phyloP scores from a whole-genome alignment of 331 rosid genomes.

The Telfairia occidentalis region DNA sequence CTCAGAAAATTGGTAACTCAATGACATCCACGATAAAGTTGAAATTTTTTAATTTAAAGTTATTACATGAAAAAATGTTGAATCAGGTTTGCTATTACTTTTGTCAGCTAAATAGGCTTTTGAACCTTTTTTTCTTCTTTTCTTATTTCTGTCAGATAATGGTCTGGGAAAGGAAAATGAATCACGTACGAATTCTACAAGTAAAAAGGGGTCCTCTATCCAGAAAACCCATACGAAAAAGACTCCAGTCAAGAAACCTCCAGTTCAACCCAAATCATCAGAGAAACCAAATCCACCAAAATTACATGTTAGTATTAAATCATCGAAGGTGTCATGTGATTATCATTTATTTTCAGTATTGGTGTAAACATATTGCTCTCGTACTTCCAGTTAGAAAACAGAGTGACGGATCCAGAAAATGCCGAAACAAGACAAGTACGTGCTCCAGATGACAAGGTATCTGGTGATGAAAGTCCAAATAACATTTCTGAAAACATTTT shows the following conservation, averaged over 20 bases:
- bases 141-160: constrained; percentile 36
- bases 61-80: not conserved
- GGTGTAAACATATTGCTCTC: constrained; percentile 14
- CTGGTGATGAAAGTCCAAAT: constrained; percentile 56
- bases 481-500: constrained; percentile 53
- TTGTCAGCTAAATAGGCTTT: not conserved
- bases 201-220: constrained; percentile 25
- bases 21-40: constrained; percentile 10
- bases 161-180: constrained; percentile 54
- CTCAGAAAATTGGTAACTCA: constrained; percentile 24
- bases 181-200: constrained; percentile 23
- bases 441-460: constrained; percentile 17
- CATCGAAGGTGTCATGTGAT: not conserved
- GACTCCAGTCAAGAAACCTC: constrained; percentile 34
- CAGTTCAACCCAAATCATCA: constrained; percentile 29
- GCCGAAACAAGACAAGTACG: constrained; percentile 25
- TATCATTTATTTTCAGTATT: not conserved
- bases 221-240: constrained; percentile 16
- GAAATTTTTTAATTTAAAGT: constrained; percentile 28
- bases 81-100: not conserved
- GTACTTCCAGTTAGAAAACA: constrained; percentile 40
- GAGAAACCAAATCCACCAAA: constrained; percentile 36
- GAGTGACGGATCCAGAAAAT: constrained; percentile 24
- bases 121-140: constrained; percentile 5
- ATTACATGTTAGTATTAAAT: constrained; percentile 28